A percentile compares a stretch with the other conserved stretches of the same genome.
Evolutionary conservation across 805 yeast species (phyloP).

Genomic region (Lipomyces kockii): DNA sequence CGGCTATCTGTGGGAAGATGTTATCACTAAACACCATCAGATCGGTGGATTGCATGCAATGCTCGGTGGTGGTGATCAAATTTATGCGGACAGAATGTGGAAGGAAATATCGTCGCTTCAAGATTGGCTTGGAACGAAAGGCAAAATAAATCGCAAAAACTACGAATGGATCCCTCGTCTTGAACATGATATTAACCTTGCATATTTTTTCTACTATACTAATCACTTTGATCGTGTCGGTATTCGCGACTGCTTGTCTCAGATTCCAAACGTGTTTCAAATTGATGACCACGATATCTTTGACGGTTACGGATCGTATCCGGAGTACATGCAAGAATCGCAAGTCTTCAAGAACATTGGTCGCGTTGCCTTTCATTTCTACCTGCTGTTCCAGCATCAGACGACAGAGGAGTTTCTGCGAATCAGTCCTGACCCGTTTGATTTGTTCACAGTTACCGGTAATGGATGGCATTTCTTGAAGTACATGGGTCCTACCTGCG

Average conservation of each 20-base stretch:
- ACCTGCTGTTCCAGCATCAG: slow-evolving; percentile 91
- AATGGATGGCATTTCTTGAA: slow-evolving; percentile 78
- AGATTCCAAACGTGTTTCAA: slow-evolving; percentile 83
- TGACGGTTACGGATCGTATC: slow-evolving; percentile 93
- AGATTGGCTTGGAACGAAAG: slow-evolving; percentile 66
- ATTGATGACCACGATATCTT: slow-evolving; percentile 96
- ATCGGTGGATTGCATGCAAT: slow-evolving; percentile 80
- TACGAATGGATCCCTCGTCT: slow-evolving; percentile 54
- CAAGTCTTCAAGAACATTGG: slow-evolving; percentile 76
- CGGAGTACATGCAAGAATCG: slow-evolving; percentile 71
- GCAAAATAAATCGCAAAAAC: slow-evolving; percentile 53
- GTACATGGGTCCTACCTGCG: slow-evolving; percentile 73
- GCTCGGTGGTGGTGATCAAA: slow-evolving; percentile 98
- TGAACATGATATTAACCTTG: slow-evolving; percentile 60
- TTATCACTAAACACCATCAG: slow-evolving; percentile 64
- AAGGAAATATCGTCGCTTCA: slow-evolving; percentile 53
- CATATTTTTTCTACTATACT: slow-evolving; percentile 73
- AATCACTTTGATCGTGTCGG: slow-evolving; percentile 87
- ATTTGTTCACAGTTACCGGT: slow-evolving; percentile 49
- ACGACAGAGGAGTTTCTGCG: slow-evolving; percentile 50
- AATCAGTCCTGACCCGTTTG: slow-evolving; percentile 29
- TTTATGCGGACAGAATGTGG: slow-evolving; percentile 84
- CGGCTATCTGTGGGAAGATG: slow-evolving; percentile 87
- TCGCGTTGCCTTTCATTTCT: slow-evolving; percentile 77
- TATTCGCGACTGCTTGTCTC: slow-evolving; percentile 76